Conservation (phyloP, 257 asterid genomes). For the Salvia miltiorrhiza region DNA sequence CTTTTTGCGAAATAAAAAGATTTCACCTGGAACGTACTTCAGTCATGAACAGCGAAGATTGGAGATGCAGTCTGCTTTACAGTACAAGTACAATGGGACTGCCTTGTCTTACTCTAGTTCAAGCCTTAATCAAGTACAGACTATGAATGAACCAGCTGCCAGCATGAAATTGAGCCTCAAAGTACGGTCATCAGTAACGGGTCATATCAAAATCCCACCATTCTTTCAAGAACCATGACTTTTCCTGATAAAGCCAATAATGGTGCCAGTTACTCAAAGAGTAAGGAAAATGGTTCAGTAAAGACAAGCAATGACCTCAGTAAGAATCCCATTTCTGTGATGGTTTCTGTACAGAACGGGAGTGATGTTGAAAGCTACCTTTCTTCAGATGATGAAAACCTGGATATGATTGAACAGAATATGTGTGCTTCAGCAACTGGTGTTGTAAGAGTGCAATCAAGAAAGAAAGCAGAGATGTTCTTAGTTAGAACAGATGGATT, state of each 20-base stretch:
- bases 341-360: slow-evolving; percentile 28
- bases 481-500: slow-evolving; percentile 96
- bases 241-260: slow-evolving; percentile 30
- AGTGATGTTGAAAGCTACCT: slow-evolving; percentile 41
- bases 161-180: slow-evolving; percentile 27
- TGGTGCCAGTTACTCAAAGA: slow-evolving; percentile 25
- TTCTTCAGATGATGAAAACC: slow-evolving; percentile 55
- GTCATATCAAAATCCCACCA: slow-evolving; percentile 33
- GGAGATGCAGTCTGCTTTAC: slow-evolving; percentile 40
- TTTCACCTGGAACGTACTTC: slow-evolving; percentile 70
- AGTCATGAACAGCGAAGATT: slow-evolving; percentile 53
- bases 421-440: slow-evolving; percentile 97
- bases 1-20: slow-evolving; percentile 52
- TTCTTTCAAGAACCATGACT: slow-evolving; percentile 23
- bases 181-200: slow-evolving; percentile 23
- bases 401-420: slow-evolving; percentile 62
- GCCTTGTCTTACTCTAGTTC: slow-evolving; percentile 24
- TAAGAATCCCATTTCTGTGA: slow-evolving; percentile 25
- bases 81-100: slow-evolving; percentile 32
- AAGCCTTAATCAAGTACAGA: slow-evolving; percentile 34
- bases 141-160: slow-evolving; percentile 36
- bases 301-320: slow-evolving; percentile 34
- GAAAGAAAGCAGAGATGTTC: slow-evolving; percentile 99
- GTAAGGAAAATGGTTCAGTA: slow-evolving; percentile 33
- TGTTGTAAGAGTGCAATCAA: slow-evolving; percentile 93